These are phyloP conservation scores for Nepenthes gracilis DNA, from an alignment of 148 eudicot species.

Conservation along the genomic window DNA sequence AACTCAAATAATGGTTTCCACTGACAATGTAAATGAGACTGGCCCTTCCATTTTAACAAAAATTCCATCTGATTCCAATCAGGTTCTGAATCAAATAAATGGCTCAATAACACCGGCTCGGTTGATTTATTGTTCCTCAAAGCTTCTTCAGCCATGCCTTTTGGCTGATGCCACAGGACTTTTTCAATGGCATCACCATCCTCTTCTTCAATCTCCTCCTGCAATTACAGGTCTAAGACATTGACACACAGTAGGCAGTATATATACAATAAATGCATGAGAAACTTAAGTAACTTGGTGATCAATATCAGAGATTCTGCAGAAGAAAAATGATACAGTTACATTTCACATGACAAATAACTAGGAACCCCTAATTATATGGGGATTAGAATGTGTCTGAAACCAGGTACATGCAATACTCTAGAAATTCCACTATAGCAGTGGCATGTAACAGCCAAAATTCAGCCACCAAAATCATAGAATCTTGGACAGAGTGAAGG, in stretches of 20 bases:
- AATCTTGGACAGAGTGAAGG: too few relatives aligned
- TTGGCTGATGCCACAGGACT: conserved; percentile 94
- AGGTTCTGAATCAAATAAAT: conserved; percentile 69
- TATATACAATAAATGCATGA: neutral
- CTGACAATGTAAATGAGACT: conserved; percentile 88
- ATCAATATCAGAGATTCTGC: too few relatives aligned
- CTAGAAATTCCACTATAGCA: too few relatives aligned
- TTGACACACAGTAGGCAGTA: neutral
- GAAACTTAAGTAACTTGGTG: too few relatives aligned
- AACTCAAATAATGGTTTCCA: conserved; percentile 79
- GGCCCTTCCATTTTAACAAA: conserved; percentile 97
- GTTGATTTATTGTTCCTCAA: conserved; percentile 50
- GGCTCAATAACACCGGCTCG: conserved; percentile 60
- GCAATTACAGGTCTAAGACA: conserved; percentile 4
- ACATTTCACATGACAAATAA: too few relatives aligned
- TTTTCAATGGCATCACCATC: conserved; percentile 83
- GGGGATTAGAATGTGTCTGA: too few relatives aligned
- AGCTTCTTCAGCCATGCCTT: conserved; percentile 96
- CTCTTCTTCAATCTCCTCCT: conserved; percentile 92
- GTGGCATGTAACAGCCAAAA: too few relatives aligned
- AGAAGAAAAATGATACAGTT: too few relatives aligned
- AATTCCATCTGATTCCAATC: conserved; percentile 94
- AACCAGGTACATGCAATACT: too few relatives aligned
- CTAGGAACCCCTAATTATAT: too few relatives aligned
- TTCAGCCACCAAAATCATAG: too few relatives aligned